Conservation (phyloP, 768 basidiomycete genomes). For the Candolleomyces eurysporus region DNA sequence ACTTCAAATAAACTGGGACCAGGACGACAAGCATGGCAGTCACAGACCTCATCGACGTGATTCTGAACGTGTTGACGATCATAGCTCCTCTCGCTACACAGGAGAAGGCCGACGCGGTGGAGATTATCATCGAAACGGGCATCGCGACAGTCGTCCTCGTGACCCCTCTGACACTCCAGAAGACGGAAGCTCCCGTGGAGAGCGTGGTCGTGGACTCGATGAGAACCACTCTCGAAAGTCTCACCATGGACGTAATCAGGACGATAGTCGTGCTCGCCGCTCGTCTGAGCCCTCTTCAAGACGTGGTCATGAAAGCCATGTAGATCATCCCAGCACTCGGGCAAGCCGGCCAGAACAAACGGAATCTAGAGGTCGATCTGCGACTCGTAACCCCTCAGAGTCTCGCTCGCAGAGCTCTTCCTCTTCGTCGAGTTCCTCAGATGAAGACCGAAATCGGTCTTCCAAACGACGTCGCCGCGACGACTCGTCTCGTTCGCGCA, state of each 20-base stretch:
- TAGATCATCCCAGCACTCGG: neutral
- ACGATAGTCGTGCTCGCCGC: too few relatives aligned
- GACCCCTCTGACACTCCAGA: too few relatives aligned
- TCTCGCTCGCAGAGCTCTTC: neutral
- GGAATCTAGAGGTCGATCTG: neutral
- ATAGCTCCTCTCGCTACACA: neutral
- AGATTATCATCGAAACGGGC: too few relatives aligned
- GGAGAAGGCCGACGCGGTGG: neutral
- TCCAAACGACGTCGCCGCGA: constrained; percentile 2
- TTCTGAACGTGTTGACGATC: neutral
- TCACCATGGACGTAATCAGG: too few relatives aligned
- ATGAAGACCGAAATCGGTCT: neutral
- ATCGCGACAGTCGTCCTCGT: too few relatives aligned
- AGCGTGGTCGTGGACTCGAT: too few relatives aligned
- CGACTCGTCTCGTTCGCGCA: neutral
- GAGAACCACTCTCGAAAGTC: too few relatives aligned
- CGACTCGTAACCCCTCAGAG: neutral
- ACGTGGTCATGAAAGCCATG: too few relatives aligned
- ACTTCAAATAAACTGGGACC: neutral
- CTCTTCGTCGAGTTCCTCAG: neutral
- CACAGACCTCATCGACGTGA: neutral
- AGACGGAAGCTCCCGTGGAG: too few relatives aligned
- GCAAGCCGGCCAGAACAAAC: neutral
- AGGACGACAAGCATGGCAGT: neutral
- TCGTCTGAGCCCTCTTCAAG: too few relatives aligned